phyloP scores from a whole-genome alignment of 2,329 filamentous ascomycete genomes.

The Fusarium sp. region DNA sequence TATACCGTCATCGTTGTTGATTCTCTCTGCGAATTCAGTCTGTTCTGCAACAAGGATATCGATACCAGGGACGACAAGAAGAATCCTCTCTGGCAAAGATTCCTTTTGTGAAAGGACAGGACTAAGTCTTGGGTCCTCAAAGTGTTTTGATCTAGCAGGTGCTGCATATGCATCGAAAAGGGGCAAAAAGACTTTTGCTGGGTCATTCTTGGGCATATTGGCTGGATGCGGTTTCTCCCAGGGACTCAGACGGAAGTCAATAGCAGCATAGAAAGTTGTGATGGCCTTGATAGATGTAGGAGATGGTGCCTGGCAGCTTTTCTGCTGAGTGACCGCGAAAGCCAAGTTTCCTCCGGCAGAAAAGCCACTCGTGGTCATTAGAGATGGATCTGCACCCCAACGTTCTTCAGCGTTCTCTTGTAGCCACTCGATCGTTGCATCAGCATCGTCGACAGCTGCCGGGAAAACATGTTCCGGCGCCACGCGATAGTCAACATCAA shows the following conservation, averaged over 20 bases:
- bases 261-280: conserved; percentile 53
- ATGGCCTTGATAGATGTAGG: conserved; percentile 50
- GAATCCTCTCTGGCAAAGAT: conserved; percentile 50
- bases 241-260: conserved; percentile 54
- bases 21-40: conserved; percentile 50
- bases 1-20: conserved; percentile 38
- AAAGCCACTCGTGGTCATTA: conserved; percentile 57
- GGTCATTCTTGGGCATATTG: conserved; percentile 51
- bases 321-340: conserved; percentile 47
- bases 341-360: conserved; percentile 58
- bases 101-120: conserved; percentile 49
- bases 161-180: conserved; percentile 58
- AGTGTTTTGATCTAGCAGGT: conserved; percentile 41
- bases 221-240: conserved; percentile 52
- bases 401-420: conserved; percentile 49
- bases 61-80: conserved; percentile 53
- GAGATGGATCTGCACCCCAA: conserved; percentile 51
- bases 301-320: conserved; percentile 33
- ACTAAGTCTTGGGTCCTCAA: conserved; percentile 50
- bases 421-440: conserved; percentile 55
- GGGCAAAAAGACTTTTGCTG: conserved; percentile 50
- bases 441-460: conserved; percentile 57
- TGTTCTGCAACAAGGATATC: conserved; percentile 57
- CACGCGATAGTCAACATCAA: conserved; percentile 62
- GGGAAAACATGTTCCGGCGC: conserved; percentile 64